Conservation (phyloP, 257 asterid genomes). For the Osmanthus fragrans region DNA sequence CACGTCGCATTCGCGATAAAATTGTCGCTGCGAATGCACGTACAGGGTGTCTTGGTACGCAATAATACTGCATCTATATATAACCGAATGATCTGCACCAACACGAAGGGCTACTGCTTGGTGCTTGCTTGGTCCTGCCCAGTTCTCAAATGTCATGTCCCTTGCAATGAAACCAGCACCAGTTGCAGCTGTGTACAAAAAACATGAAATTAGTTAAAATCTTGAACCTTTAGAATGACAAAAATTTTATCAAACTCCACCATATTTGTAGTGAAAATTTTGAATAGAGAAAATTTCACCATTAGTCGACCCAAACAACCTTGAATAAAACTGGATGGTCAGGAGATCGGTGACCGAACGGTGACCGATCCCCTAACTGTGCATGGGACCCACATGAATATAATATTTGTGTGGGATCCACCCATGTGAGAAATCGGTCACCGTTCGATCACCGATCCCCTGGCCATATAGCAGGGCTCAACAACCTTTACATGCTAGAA, state of each 20-base stretch:
- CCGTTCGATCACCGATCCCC: no score
- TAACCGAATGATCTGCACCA: constrained; percentile 51
- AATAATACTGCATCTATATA: constrained; percentile 42
- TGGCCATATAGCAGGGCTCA: no score
- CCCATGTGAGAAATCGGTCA: no score
- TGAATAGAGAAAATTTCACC: neutral
- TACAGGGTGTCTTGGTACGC: constrained; percentile 57
- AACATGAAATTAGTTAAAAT: neutral
- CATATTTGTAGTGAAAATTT: no score
- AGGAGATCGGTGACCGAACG: no score
- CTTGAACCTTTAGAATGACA: neutral
- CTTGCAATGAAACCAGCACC: constrained; percentile 58
- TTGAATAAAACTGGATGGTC: no score
- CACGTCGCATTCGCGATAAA: constrained; percentile 53
- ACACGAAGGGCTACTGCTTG: constrained; percentile 62
- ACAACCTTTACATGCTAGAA: no score
- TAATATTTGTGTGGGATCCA: no score
- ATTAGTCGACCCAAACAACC: neutral
- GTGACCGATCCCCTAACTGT: no score
- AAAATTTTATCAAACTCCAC: no score
- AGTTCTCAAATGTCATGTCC: constrained; percentile 53
- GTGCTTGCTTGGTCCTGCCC: constrained; percentile 52
- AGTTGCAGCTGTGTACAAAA: constrained; percentile 44
- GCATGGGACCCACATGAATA: no score
- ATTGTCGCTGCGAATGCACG: constrained; percentile 43